phyloP scores from a whole-genome alignment of 371 early-diverging fungal genomes.

The Apophysomyces elegans region DNA sequence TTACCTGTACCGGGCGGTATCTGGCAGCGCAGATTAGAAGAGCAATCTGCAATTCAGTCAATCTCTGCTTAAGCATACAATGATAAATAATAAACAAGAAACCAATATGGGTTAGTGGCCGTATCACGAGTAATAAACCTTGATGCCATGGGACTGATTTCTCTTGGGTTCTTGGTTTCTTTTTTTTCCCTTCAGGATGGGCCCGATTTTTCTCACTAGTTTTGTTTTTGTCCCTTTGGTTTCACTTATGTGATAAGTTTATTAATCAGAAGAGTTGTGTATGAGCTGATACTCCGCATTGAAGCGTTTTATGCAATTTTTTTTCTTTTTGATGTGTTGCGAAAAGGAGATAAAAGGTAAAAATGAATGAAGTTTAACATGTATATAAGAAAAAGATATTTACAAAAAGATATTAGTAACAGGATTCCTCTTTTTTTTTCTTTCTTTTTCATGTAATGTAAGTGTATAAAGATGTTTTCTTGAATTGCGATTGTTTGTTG shows the following conservation, averaged over 20 bases:
- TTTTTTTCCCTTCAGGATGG: background rate
- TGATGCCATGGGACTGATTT: slow-evolving; percentile 4
- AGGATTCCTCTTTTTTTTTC: no score
- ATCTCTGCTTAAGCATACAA: background rate
- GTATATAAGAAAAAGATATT: background rate
- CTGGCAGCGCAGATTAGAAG: slow-evolving; percentile 52
- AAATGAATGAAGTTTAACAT: background rate
- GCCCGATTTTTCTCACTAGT: no score
- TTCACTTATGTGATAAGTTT: no score
- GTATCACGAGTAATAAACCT: slow-evolving; percentile 9
- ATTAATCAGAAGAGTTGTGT: no score
- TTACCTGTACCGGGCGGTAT: slow-evolving; percentile 77
- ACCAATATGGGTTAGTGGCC: background rate
- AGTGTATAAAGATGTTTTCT: no score
- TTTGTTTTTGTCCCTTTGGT: no score
- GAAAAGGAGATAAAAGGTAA: background rate
- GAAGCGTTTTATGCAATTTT: background rate
- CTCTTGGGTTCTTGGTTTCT: background rate
- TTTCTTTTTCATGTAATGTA: no score
- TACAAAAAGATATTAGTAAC: no score
- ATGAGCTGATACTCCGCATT: no score
- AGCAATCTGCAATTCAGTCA: slow-evolving; percentile 1
- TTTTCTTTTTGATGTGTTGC: background rate
- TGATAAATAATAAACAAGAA: background rate
- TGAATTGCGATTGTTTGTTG: background rate